These are phyloP conservation scores for Phytophthora foliorum DNA, from an alignment of 352 stramenopile species.

Conservation along the genomic window DNA sequence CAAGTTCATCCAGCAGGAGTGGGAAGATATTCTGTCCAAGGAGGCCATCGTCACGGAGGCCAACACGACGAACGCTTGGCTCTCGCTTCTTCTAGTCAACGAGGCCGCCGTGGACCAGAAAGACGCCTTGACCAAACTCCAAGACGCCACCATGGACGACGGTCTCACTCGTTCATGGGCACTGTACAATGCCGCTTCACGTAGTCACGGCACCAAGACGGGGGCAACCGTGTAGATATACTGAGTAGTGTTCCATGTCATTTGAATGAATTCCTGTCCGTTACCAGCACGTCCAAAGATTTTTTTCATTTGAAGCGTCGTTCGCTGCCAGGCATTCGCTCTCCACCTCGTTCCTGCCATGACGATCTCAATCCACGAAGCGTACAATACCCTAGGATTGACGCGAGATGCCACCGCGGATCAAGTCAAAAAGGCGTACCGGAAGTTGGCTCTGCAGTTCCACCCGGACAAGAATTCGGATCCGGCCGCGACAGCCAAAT, in stretches of 20 bases:
- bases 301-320: conserved; percentile 11
- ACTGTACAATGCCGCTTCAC: conserved; percentile 65
- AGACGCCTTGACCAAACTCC: conserved; percentile 52
- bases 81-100: conserved; percentile 78
- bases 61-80: conserved; percentile 63
- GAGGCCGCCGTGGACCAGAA: conserved; percentile 63
- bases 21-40: conserved; percentile 76
- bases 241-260: not conserved
- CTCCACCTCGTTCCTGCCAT: conserved; percentile 11
- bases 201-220: conserved; percentile 16
- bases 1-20: conserved; percentile 77
- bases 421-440: conserved; percentile 69
- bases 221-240: not conserved
- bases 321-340: not conserved
- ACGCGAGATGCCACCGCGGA: conserved; percentile 47
- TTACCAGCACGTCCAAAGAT: conserved; percentile 15
- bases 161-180: conserved; percentile 72
- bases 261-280: not conserved
- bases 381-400: conserved; percentile 57
- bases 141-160: conserved; percentile 63
- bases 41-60: conserved; percentile 55
- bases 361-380: conserved; percentile 53
- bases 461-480: conserved; percentile 81
- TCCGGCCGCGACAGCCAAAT: conserved; percentile 65
- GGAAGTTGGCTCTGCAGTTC: conserved; percentile 67